phyloP scores from a whole-genome alignment of 139 green algal species.

The Pseudopediastrum boryanum region DNA sequence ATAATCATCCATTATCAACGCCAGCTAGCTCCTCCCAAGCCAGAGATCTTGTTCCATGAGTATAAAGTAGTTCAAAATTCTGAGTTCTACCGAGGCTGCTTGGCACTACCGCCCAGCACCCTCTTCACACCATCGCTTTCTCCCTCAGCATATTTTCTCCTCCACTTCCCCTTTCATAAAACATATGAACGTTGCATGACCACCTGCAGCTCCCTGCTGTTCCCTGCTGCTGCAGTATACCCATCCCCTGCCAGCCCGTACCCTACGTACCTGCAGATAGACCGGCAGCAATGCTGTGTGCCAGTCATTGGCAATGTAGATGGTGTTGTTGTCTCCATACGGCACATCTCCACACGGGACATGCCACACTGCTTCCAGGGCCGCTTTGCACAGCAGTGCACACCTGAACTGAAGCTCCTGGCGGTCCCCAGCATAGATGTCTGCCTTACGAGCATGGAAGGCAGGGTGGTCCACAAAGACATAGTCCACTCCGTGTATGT shows the following conservation, averaged over 20 bases:
- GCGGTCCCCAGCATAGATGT: conserved; percentile 85
- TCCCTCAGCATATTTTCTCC: no score
- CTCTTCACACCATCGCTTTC: no score
- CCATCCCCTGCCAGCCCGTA: no score
- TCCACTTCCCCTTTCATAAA: no score
- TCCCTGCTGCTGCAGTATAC: not conserved
- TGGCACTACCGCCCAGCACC: no score
- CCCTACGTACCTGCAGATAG: conserved; percentile 79
- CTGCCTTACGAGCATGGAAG: conserved; percentile 66
- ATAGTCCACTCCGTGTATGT: conserved; percentile 86
- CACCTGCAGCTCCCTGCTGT: not conserved
- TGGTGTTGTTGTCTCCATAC: conserved; percentile 88
- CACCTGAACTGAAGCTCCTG: conserved; percentile 77
- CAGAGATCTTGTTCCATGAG: no score
- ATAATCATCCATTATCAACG: no score
- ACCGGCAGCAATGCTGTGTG: conserved; percentile 90
- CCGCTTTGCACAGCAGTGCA: conserved; percentile 83
- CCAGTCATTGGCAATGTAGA: conserved; percentile 96
- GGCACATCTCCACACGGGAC: conserved; percentile 81
- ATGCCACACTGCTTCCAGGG: conserved; percentile 86
- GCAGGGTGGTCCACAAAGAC: conserved; percentile 93
- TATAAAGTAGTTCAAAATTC: no score
- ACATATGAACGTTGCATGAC: no score
- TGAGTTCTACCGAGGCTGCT: no score
- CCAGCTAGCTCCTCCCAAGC: no score